A percentile compares a stretch with the other conserved stretches of the same genome.
These are phyloP conservation scores for Verticillium nonalfalfae DNA, from an alignment of 2,329 filamentous ascomycete genomes.

Conservation along the genomic window DNA sequence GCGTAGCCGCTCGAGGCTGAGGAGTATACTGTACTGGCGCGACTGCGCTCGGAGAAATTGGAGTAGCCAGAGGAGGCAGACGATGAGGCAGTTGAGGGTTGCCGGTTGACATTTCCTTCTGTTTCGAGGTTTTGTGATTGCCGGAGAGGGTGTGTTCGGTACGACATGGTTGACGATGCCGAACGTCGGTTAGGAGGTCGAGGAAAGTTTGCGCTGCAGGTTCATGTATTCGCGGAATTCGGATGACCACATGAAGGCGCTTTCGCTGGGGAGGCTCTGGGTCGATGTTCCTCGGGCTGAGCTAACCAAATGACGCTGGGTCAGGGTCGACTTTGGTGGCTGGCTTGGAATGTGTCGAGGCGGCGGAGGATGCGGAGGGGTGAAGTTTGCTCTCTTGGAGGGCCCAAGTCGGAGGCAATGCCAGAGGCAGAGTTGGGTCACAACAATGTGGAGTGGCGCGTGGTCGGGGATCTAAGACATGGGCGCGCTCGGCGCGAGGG, in stretches of 20 bases:
- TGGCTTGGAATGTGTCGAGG: not conserved
- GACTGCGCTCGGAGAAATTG: slow-evolving; percentile 51
- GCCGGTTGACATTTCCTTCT: slow-evolving; percentile 42
- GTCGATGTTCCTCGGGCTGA: not conserved
- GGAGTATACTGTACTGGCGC: slow-evolving; percentile 67
- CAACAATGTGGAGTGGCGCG: not conserved
- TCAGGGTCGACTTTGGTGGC: slow-evolving; percentile 1
- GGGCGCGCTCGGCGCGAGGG: slow-evolving; percentile 4
- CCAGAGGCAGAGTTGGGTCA: not conserved
- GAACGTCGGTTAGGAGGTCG: slow-evolving; percentile 3
- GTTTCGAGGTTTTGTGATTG: slow-evolving; percentile 48
- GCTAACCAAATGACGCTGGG: not conserved
- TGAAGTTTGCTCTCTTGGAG: not conserved
- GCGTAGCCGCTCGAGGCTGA: slow-evolving; percentile 58
- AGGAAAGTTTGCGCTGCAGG: slow-evolving; percentile 15
- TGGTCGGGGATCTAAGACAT: slow-evolving; percentile 8
- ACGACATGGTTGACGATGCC: slow-evolving; percentile 39
- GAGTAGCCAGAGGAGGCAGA: slow-evolving; percentile 66
- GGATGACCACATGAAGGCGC: slow-evolving; percentile 19
- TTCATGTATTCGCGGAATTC: slow-evolving; percentile 13
- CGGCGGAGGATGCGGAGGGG: not conserved
- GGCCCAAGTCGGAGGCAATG: not conserved
- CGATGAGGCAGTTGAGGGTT: slow-evolving; percentile 65
- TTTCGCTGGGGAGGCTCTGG: not conserved
- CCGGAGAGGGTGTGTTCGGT: slow-evolving; percentile 51